phyloP scores from a whole-genome alignment of 805 yeast genomes.

The Kurtzmaniella cleridarum region DNA sequence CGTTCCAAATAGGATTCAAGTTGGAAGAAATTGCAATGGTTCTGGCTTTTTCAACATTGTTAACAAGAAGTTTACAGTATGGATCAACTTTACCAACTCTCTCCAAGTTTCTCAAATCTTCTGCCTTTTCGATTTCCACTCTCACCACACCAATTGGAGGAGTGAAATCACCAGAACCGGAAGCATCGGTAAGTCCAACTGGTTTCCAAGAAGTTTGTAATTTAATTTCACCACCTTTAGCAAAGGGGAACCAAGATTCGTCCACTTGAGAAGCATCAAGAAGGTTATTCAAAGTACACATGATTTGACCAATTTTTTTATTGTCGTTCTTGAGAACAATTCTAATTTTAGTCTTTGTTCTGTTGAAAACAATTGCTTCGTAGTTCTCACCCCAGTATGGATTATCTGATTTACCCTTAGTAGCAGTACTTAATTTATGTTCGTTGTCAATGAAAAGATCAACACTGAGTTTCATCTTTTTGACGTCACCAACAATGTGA shows the following conservation, averaged over 20 bases:
- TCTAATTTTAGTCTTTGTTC: conserved; percentile 64
- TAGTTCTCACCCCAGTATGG: conserved; percentile 61
- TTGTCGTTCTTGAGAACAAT: conserved; percentile 57
- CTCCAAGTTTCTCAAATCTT: conserved; percentile 76
- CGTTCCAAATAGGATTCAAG: conserved; percentile 80
- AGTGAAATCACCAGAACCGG: conserved; percentile 77
- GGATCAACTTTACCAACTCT: conserved; percentile 91
- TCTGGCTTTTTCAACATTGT: conserved; percentile 71
- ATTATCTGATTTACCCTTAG: conserved; percentile 53
- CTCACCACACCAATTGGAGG: conserved; percentile 93
- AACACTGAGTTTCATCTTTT: conserved; percentile 54
- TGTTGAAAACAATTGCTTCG: conserved; percentile 69
- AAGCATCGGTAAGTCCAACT: conserved; percentile 60
- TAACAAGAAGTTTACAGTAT: conserved; percentile 72
- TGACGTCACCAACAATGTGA: conserved; percentile 45
- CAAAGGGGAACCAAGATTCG: conserved; percentile 69
- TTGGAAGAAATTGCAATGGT: conserved; percentile 65
- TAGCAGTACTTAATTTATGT: conserved; percentile 50
- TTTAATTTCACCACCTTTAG: conserved; percentile 70
- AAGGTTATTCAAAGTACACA: conserved; percentile 56
- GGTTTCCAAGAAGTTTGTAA: conserved; percentile 81
- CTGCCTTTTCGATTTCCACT: conserved; percentile 63
- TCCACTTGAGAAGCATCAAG: conserved; percentile 76
- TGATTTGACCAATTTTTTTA: conserved; percentile 53
- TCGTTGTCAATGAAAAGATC: conserved; percentile 68